These are phyloP conservation scores for Perilla frutescens DNA, from an alignment of 257 asterid genomes.

Conservation along the genomic window DNA sequence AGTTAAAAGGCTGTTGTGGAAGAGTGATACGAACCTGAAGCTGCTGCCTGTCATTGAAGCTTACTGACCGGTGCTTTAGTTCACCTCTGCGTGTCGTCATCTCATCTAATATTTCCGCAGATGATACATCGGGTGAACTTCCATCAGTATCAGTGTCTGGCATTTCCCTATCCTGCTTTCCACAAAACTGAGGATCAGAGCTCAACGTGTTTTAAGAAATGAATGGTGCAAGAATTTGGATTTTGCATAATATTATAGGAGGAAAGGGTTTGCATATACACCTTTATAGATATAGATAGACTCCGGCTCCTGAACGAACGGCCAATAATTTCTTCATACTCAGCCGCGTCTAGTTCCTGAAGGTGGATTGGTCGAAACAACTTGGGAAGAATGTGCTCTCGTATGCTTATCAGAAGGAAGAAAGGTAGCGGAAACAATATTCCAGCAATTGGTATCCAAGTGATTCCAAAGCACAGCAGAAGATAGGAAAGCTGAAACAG, in stretches of 20 bases:
- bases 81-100: constrained; percentile 87
- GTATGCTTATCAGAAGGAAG: constrained; percentile 69
- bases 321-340: constrained; percentile 80
- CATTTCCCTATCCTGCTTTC: constrained; percentile 55
- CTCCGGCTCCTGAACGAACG: constrained; percentile 51
- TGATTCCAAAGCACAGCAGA: constrained; percentile 76
- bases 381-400: constrained; percentile 83
- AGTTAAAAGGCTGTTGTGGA: neutral
- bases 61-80: constrained; percentile 68
- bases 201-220: neutral
- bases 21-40: constrained; percentile 49
- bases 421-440: constrained; percentile 83
- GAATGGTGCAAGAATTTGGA: neutral
- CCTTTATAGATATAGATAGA: constrained; percentile 49
- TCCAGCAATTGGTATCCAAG: constrained; percentile 96
- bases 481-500: constrained; percentile 65
- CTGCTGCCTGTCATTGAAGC: constrained; percentile 71
- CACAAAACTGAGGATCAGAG: constrained; percentile 14
- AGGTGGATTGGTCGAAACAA: constrained; percentile 63
- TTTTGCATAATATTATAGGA: neutral
- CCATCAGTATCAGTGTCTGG: constrained; percentile 41
- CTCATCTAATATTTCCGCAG: constrained; percentile 82
- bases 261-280: neutral
- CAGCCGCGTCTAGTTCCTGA: constrained; percentile 80
- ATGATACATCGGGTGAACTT: constrained; percentile 48